phyloP scores from a whole-genome alignment of 2,329 filamentous ascomycete species.

The Colletotrichum noveboracense region DNA sequence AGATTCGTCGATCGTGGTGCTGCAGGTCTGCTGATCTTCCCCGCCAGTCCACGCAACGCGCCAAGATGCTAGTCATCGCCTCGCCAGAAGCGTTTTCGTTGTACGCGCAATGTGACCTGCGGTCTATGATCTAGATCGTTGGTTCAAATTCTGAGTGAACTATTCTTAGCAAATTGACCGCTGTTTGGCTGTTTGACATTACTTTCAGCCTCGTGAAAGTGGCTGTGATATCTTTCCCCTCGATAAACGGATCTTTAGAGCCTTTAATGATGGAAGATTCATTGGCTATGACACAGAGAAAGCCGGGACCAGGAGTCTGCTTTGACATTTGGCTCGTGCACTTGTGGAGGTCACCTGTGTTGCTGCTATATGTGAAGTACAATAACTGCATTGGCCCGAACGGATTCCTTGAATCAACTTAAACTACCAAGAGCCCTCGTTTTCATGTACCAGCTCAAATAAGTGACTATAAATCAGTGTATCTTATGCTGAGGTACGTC shows the following conservation, averaged over 20 bases:
- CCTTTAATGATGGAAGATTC: neutral
- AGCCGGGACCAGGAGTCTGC: accelerated
- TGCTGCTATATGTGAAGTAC: neutral
- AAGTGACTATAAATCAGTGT: accelerated
- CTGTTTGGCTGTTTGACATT: neutral
- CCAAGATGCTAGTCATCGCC: constrained; percentile 3
- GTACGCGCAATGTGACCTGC: neutral
- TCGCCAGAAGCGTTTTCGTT: neutral
- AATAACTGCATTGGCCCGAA: accelerated
- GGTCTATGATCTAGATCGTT: neutral
- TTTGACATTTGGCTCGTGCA: neutral
- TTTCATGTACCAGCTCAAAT: neutral
- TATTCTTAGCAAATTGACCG: neutral
- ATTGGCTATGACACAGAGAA: neutral
- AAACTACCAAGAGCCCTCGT: neutral
- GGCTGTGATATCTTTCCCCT: neutral
- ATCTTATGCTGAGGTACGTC: neutral
- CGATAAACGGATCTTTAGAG: neutral
- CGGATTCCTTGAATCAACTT: neutral
- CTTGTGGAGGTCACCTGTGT: neutral
- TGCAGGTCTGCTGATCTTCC: neutral
- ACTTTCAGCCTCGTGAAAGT: neutral
- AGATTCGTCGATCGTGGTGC: neutral
- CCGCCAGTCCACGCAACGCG: neutral
- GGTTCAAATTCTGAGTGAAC: neutral